phyloP scores from a whole-genome alignment of 176 grass and related monocot genomes.

The bread wheat (Triticum aestivum) region DNA sequence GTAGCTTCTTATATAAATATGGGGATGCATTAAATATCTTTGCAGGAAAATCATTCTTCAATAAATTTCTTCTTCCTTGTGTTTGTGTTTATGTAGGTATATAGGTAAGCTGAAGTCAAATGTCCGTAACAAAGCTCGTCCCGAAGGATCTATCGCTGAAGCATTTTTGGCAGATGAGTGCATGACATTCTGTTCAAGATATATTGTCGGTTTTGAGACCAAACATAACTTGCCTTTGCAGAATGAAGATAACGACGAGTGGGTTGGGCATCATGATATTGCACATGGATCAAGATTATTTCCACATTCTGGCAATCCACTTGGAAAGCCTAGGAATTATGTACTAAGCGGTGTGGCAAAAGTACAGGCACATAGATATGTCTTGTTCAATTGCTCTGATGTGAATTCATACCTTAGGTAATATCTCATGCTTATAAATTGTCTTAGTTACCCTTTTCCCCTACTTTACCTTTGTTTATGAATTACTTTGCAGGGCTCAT shows the following conservation, averaged over 20 bases:
- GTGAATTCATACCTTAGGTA: slow-evolving; percentile 16
- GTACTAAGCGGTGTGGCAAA: slow-evolving; percentile 2
- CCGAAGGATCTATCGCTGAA: neutral
- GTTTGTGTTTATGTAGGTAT: neutral
- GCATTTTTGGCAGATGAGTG: neutral
- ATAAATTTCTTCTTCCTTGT: neutral
- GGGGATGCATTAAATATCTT: neutral
- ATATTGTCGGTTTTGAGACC: neutral
- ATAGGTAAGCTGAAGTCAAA: neutral
- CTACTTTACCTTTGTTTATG: too few relatives aligned
- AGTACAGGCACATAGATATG: slow-evolving; percentile 27
- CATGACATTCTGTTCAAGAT: neutral
- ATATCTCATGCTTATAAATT: neutral
- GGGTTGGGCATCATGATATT: neutral
- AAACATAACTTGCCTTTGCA: neutral
- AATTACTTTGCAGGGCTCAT: neutral
- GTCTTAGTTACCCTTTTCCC: neutral
- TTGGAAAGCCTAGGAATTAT: slow-evolving; percentile 1
- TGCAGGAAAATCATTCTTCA: neutral
- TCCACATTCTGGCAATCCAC: neutral
- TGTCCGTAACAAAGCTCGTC: neutral
- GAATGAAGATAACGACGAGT: neutral
- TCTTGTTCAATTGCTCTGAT: slow-evolving; percentile 23
- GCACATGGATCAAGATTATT: neutral
- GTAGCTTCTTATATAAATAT: neutral